A percentile compares a stretch with the other conserved stretches of the same genome.
These are phyloP conservation scores for Chiua virens DNA, from an alignment of 768 basidiomycete genomes.

Conservation along the genomic window DNA sequence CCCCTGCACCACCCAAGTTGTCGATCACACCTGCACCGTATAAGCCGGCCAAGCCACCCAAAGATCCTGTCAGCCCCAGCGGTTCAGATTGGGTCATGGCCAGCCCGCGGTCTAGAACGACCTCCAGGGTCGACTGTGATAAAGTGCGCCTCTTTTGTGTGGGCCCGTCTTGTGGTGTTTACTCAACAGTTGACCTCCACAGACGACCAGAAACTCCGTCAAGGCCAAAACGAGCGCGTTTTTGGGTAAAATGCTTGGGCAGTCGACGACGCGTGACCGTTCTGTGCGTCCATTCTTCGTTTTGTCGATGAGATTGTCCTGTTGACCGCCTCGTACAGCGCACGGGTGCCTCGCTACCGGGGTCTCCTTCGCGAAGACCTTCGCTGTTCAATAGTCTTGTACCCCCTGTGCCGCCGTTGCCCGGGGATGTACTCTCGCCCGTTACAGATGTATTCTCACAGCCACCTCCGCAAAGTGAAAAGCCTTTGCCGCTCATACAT, in stretches of 20 bases:
- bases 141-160: conserved; percentile 44
- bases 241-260: conserved; percentile 76
- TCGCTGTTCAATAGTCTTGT: conserved; percentile 39
- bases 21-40: conserved; percentile 35
- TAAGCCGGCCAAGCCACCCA: conserved; percentile 23
- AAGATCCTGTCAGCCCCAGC: conserved; percentile 34
- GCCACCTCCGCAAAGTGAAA: conserved; percentile 41
- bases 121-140: conserved; percentile 40
- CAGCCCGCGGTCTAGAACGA: conserved; percentile 44
- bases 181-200: background rate
- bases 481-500: conserved; percentile 65
- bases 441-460: conserved; percentile 52
- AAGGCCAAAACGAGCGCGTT: conserved; percentile 80
- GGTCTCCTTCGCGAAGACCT: conserved; percentile 24
- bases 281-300: conserved; percentile 45
- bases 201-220: conserved; percentile 58
- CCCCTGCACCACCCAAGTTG: conserved; percentile 31
- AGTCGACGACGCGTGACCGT: conserved; percentile 63
- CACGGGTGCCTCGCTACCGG: conserved; percentile 47
- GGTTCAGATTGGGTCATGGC: conserved; percentile 50
- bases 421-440: conserved; percentile 44
- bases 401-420: conserved; percentile 49
- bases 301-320: conserved; percentile 6
- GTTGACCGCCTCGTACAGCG: conserved; percentile 41
- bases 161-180: background rate